These are phyloP conservation scores for Cladosporium colombiae DNA, from an alignment of 2,329 filamentous ascomycete genomes.

Conservation along the genomic window DNA sequence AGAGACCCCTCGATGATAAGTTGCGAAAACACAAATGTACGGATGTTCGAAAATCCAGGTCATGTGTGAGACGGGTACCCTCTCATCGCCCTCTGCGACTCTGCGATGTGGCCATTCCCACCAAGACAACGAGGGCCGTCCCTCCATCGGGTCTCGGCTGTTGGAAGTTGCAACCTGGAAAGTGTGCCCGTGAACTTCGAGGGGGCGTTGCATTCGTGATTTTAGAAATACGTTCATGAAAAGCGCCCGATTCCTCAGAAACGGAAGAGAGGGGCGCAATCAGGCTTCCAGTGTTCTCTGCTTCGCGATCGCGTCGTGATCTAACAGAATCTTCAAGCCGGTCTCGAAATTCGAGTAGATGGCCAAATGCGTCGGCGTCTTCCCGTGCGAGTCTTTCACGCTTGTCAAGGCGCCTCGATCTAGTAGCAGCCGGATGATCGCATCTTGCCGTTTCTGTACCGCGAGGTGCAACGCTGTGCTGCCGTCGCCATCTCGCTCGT, in stretches of 20 bases:
- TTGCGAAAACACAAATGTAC: not conserved
- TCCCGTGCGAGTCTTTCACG: not conserved
- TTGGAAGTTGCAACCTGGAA: no score
- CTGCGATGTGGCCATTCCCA: no score
- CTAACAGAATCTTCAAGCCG: not conserved
- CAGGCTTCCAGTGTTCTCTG: not conserved
- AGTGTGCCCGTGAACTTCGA: no score
- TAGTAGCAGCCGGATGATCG: not conserved
- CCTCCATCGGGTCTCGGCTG: no score
- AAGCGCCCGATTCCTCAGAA: not conserved
- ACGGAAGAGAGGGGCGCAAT: not conserved
- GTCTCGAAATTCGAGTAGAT: conserved; percentile 5
- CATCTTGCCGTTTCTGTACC: not conserved
- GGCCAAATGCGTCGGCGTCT: not conserved
- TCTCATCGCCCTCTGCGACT: no score
- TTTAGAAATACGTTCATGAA: not conserved
- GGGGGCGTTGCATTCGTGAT: not conserved
- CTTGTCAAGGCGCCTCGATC: not conserved
- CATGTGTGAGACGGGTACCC: not conserved
- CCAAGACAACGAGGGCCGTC: no score
- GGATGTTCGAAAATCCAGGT: not conserved
- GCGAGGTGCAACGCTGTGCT: not conserved
- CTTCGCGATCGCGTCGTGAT: not conserved
- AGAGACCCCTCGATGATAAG: no score
- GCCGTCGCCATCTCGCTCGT: not conserved